Evolutionary conservation across 177 flowering plant species (phyloP).

Genomic region (Vitis hybrid): DNA sequence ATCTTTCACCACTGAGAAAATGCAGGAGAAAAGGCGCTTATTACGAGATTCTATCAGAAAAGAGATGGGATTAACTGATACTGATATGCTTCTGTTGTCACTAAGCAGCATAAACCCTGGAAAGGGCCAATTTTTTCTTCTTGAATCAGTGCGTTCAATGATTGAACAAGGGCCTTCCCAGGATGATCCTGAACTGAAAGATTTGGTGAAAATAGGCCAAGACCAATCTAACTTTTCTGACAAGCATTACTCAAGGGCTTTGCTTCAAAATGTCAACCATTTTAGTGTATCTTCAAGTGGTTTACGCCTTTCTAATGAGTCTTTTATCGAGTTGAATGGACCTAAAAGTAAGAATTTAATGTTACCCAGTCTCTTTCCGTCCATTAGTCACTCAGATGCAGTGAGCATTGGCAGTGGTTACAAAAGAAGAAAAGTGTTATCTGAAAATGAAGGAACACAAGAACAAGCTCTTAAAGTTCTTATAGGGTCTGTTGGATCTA

Average conservation of each 20-base stretch:
- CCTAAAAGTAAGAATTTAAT: constrained; percentile 6
- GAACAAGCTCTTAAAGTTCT: constrained; percentile 60
- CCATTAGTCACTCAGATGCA: constrained; percentile 11
- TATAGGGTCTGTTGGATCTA: constrained; percentile 95
- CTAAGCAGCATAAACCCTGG: constrained; percentile 93
- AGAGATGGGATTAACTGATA: constrained; percentile 81
- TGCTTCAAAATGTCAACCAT: constrained; percentile 33
- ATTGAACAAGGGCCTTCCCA: constrained; percentile 31
- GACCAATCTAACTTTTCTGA: constrained; percentile 22
- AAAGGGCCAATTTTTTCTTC: constrained; percentile 86
- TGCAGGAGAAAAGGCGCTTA: constrained; percentile 65
- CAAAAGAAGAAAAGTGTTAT: constrained; percentile 26
- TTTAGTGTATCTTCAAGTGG: constrained; percentile 15
- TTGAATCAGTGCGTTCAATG: constrained; percentile 62
- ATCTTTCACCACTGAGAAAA: constrained; percentile 56
- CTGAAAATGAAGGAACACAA: constrained; percentile 24
- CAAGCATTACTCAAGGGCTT: constrained; percentile 45
- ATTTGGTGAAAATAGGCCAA: constrained; percentile 15
- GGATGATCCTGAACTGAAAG: constrained; percentile 22
- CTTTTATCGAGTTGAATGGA: constrained; percentile 11
- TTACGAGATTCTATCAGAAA: constrained; percentile 70
- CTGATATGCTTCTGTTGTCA: constrained; percentile 82
- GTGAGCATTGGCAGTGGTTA: constrained; percentile 5
- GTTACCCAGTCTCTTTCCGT: constrained; percentile 6
- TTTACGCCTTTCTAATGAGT: constrained; percentile 8